Evolutionary conservation across 805 yeast genomes (phyloP).

Genomic region (Teunomyces tritomae): DNA sequence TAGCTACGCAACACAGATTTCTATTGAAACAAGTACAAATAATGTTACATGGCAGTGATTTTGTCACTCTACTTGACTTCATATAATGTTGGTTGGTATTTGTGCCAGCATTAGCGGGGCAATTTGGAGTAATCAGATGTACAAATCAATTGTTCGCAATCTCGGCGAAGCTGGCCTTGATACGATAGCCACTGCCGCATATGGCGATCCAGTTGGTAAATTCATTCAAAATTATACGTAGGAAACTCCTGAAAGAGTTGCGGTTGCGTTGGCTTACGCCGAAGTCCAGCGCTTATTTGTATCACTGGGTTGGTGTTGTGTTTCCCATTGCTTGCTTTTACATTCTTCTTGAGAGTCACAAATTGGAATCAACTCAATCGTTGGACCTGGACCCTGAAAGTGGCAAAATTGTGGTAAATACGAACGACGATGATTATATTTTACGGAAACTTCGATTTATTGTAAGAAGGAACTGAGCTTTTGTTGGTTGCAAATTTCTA

Average conservation of each 20-base stretch:
- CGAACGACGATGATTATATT: slow-evolving; percentile 23
- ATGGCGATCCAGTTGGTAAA: slow-evolving; percentile 49
- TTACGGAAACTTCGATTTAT: not conserved
- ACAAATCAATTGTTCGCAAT: slow-evolving; percentile 37
- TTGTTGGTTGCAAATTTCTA: not conserved
- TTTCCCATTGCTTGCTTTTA: slow-evolving; percentile 47
- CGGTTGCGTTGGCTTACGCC: slow-evolving; percentile 56
- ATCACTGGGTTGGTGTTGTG: slow-evolving; percentile 54
- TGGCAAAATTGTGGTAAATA: slow-evolving; percentile 20
- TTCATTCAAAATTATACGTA: slow-evolving; percentile 50
- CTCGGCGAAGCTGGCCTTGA: slow-evolving; percentile 26
- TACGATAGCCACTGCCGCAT: slow-evolving; percentile 44
- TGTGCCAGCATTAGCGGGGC: slow-evolving; percentile 69
- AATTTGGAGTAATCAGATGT: slow-evolving; percentile 63
- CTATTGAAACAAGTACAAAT: slow-evolving; percentile 54
- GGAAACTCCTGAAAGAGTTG: slow-evolving; percentile 62
- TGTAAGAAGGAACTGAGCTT: not conserved
- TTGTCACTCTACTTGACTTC: slow-evolving; percentile 56
- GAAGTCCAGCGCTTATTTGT: slow-evolving; percentile 58
- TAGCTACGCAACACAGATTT: slow-evolving; percentile 61
- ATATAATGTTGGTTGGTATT: slow-evolving; percentile 60
- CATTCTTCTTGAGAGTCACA: slow-evolving; percentile 52
- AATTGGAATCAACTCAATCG: slow-evolving; percentile 36
- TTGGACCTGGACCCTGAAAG: slow-evolving; percentile 13
- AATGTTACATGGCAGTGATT: slow-evolving; percentile 66